Evolutionary conservation across 108 stramenopile species (phyloP), one percentile per base, ranked within the genome.

Genomic region (Nitzschia sp.): DNA sequence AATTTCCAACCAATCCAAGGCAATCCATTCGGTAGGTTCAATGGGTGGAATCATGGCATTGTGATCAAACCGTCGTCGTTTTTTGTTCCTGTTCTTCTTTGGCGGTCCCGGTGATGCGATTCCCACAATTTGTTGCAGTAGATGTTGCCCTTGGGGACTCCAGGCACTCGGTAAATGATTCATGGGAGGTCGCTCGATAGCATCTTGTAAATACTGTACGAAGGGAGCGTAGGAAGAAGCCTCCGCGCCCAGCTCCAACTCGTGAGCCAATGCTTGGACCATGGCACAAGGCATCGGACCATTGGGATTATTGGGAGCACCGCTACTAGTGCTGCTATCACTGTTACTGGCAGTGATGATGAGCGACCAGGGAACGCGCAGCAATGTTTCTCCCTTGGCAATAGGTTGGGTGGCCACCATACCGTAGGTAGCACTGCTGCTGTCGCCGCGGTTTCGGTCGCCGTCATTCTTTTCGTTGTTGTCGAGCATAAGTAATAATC

Each of bases 191-290:
- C 19, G 48, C 4, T 16, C 17, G 16, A 50, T 21, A 4, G 13
- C 48, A 21, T 44, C 15, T n/a, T 74, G 45, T 3, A 90, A 68
- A 66, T 87, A 94, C 9, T 75, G 66, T 27, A 79, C 58, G 26
- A 87, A 91, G 4, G 92, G 92, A 3, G 82, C 86, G 50, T 78
- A 88, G 22, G 3, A 13, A 35, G 66, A 61, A 9, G 53, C 19
- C 17, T 52, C 21, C 9, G n/a, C n/a, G n/a, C 64, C 72, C 31
- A 59, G 28, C 2, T 59, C 55, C 66, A 75, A 62, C 44, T 66
- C 73, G 16, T 32, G 11, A 8, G 56, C 50, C 3, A 68, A 13
- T 5, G 59, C 23, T 67, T 53, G 3, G 38, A 73, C 45, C 54
- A 74, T 58, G 6, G 62, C 63, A 50, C 75, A 53, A 29, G 26